phyloP scores from a whole-genome alignment of 169 alveolate species.

The Eimeria acervulina region DNA sequence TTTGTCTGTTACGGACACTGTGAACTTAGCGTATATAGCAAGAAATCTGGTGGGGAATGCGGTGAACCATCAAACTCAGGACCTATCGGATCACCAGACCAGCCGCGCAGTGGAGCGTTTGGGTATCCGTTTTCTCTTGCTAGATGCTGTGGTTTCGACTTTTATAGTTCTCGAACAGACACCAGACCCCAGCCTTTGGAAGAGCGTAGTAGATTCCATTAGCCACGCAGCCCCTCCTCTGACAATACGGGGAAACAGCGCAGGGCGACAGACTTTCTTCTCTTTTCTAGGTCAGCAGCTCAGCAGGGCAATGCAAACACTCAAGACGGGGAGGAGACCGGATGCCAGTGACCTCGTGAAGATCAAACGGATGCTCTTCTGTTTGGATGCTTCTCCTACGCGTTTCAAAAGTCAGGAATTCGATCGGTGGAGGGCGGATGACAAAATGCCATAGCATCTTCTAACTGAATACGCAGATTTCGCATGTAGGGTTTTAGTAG shows the following conservation, averaged over 20 bases:
- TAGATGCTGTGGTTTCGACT: slow-evolving; percentile 11
- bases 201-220: not conserved
- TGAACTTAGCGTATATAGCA: not conserved
- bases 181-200: not conserved
- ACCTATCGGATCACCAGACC: not conserved
- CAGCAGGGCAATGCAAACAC: not conserved
- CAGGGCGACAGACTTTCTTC: not conserved
- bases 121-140: not conserved
- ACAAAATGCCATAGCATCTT: not conserved
- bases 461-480: not conserved
- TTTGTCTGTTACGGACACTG: not conserved
- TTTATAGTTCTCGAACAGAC: not conserved
- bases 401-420: not conserved
- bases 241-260: not conserved
- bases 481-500: not conserved
- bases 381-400: not conserved
- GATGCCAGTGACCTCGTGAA: not conserved
- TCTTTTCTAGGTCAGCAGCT: not conserved
- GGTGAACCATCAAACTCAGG: not conserved
- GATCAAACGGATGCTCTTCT: not conserved
- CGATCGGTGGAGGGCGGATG: slow-evolving; percentile 2
- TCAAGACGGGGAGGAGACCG: not conserved
- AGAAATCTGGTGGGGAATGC: not conserved
- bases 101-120: not conserved
- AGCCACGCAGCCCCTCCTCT: not conserved